These are phyloP conservation scores for Metarhizium album DNA, from an alignment of 2,329 filamentous ascomycete species.

Conservation along the genomic window DNA sequence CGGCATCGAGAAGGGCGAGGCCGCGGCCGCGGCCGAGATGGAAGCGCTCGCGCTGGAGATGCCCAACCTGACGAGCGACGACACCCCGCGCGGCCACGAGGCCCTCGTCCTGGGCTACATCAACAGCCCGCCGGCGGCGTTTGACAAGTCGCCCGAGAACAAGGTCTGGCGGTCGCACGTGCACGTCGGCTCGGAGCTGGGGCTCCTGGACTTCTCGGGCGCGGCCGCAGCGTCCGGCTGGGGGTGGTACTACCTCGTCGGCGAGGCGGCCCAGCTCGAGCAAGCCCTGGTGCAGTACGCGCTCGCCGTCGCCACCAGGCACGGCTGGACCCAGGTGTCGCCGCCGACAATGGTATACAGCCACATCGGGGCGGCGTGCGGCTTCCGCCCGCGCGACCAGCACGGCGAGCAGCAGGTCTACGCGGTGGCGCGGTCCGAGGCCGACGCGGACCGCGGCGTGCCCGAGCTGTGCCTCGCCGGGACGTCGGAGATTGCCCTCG, in stretches of 20 bases:
- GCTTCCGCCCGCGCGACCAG: constrained; percentile 86
- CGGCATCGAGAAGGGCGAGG: constrained; percentile 50
- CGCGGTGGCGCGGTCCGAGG: constrained; percentile 54
- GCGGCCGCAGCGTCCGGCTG: constrained; percentile 79
- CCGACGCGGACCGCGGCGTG: constrained; percentile 49
- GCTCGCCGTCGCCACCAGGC: constrained; percentile 56
- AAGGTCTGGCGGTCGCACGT: constrained; percentile 63
- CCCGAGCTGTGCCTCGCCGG: constrained; percentile 70
- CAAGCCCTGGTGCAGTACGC: constrained; percentile 87
- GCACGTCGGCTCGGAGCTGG: constrained; percentile 75
- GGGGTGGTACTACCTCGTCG: constrained; percentile 97
- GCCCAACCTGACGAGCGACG: constrained; percentile 72
- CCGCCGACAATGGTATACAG: constrained; percentile 87
- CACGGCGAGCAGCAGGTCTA: constrained; percentile 92
- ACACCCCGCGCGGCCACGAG: constrained; percentile 61
- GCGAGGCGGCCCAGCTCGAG: constrained; percentile 86
- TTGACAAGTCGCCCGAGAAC: constrained; percentile 15
- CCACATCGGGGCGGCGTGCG: constrained; percentile 82
- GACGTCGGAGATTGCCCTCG: constrained; percentile 90
- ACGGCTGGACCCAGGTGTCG: constrained; percentile 70
- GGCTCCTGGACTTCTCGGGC: constrained; percentile 78
- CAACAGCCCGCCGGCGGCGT: constrained; percentile 52
- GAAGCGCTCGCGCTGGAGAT: constrained; percentile 63
- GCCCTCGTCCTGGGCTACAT: constrained; percentile 64
- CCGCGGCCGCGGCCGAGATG: constrained; percentile 53